Base-by-base conservation (phyloP, 768 basidiomycete genomes). In the Boletales sp. region DNA sequence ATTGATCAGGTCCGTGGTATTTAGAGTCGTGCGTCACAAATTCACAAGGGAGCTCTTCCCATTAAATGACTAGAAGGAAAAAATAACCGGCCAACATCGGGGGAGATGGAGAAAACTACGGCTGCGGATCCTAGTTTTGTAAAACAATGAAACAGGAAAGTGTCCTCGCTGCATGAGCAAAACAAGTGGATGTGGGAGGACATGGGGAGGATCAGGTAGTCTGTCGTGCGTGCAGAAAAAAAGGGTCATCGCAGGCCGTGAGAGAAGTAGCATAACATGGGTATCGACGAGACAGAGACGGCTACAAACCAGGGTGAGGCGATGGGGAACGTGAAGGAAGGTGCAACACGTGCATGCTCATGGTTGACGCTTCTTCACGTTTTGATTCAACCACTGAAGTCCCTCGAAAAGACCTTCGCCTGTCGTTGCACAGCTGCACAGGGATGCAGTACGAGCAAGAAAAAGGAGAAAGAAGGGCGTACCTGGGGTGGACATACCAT, bases 401-500 rank as follows among this genome's bases (percentile, higher is more conserved):
- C 95, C 95, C 70, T 98, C 95, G 59, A 97, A 95, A 15, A 98
- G 77, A 49, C 95, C 95, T 68, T 97, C 95, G 30, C 95, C 95
- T 25, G 93, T 94, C 28, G 93, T 94, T 15, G 94, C 94, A 64
- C 94, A 96, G 71, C 94, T 96, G 54, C 48, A 14, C 8, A 19
- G 13, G n/a, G 28, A 44, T 51, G 15, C 39, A 60, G 39, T 37
- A 51, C 35, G 12, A 8, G 7, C n/a, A 47, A 39, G 28, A 15
- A 2, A 6, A 38, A 48, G 38, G 41, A 37, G 39, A 17, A 11
- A 18, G 3, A 31, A 19, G 46, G 14, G 37, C 70, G 81, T 60
- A 95, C 89, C 94, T 96, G 44, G 95, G 95, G 74, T 98, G 95
- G 46, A 97, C 94, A 80, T 97, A 98, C 95, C 95, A 98, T 69